Base-by-base conservation (phyloP, 768 basidiomycete genomes). In the Rubroboletus pulcherrimus region DNA sequence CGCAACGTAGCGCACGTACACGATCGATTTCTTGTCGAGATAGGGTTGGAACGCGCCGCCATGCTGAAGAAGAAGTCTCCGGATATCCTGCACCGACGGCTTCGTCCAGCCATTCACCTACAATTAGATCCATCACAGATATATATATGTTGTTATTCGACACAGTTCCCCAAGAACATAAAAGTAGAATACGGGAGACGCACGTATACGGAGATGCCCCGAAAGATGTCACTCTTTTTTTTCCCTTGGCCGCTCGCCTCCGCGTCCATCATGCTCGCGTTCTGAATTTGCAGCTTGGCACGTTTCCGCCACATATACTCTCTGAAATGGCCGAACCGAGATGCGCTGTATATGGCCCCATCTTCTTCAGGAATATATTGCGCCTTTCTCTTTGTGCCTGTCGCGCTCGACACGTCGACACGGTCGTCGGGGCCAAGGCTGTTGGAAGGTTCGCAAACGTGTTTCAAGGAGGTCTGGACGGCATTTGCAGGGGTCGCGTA, bases 271-370 rank as follows among this genome's bases (percentile, higher is more conserved):
- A 80, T 64, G 52, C 71, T 69, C 34, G 67, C 67, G 57, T 93
- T 91, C 73, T 93, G 90, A 5, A 92, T 84, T 62, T 89, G 90
- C 47, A 98, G 70, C 70, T 98, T 98, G 31, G 89, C 87, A 3
- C 96, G 83, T 73, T 98, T 98, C 56, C 93, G 78, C 3, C 78
- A 72, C 91, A 97, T 93, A 66, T 97, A 98, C 65, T 94, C 86
- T 0, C 89, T 90, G 58, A 84, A 91, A 1, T 82, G 83, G 14
- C 91, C 93, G 68, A 95, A 98, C 35, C 77, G 81, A 31, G 87
- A 82, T 3, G 89, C 82, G 0, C 87, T 91, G 66, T 95, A 97
- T 9, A 82, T 78, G 24, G 78, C 75, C 10, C 76, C 72, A 49
- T 78, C 74, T 14, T 70, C 68, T 31, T 72, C 69, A 2, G 57